A percentile compares a stretch with the other conserved stretches of the same genome.
Evolutionary conservation across 177 flowering plant genomes (phyloP).

Genomic region (Vitis hybrid): DNA sequence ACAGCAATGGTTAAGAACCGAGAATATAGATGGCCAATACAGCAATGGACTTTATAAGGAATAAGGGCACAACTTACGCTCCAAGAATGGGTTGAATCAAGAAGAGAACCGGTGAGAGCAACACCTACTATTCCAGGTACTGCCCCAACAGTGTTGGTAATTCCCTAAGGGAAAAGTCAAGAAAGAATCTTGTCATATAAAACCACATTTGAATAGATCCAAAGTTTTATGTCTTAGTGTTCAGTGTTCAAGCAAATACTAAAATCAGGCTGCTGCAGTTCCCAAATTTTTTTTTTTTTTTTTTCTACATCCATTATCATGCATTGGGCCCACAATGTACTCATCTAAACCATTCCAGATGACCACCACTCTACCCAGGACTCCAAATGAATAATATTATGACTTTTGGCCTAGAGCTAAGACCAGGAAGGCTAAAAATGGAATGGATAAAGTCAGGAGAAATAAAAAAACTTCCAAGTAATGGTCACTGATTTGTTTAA

Average conservation of each 20-base stretch:
- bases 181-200: background rate
- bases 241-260: background rate
- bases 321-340: background rate
- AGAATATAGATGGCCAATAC: background rate
- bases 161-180: slow-evolving; percentile 55
- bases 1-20: background rate
- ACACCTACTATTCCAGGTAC: slow-evolving; percentile 96
- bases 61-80: slow-evolving; percentile 60
- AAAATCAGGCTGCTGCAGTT: background rate
- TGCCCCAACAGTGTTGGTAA: slow-evolving; percentile 95
- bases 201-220: background rate
- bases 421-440: background rate
- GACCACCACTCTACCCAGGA: too few relatives aligned
- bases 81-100: slow-evolving; percentile 97
- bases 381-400: background rate
- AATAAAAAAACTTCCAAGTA: background rate
- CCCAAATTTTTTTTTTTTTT: background rate
- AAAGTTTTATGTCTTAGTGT: background rate
- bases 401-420: background rate
- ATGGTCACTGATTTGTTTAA: background rate
- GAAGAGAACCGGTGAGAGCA: slow-evolving; percentile 89
- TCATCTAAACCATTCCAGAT: background rate
- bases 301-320: background rate
- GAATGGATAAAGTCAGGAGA: background rate
- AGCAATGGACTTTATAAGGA: background rate